These are phyloP conservation scores for Eimeria maxima DNA, from an alignment of 169 alveolate genomes.

Conservation along the genomic window DNA sequence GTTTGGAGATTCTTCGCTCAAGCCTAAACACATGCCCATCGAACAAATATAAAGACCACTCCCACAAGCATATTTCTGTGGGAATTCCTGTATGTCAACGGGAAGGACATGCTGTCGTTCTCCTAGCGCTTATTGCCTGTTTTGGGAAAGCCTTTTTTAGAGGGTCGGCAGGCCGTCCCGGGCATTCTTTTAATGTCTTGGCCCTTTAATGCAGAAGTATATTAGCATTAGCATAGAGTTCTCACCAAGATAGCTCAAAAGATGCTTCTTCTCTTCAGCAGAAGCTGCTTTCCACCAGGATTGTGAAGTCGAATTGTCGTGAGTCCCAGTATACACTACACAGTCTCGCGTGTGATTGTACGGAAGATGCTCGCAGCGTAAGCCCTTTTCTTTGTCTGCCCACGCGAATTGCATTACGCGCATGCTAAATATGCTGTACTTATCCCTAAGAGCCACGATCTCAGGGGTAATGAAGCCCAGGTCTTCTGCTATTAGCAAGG, in stretches of 20 bases:
- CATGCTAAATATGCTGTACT: constrained; percentile 81
- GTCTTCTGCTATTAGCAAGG: constrained; percentile 79
- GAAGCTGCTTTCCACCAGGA: constrained; percentile 80
- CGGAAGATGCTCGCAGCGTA: constrained; percentile 82
- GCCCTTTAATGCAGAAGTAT: not conserved
- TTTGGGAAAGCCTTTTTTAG: too few species aligned
- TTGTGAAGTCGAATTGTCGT: constrained; percentile 78
- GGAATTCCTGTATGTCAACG: too few species aligned
- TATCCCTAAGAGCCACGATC: constrained; percentile 78
- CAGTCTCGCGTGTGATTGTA: constrained; percentile 80
- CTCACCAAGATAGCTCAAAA: constrained; percentile 69
- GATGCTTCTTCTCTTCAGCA: constrained; percentile 70
- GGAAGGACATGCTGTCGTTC: too few species aligned
- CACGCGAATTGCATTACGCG: constrained; percentile 84
- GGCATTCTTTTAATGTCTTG: not conserved
- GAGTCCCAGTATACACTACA: constrained; percentile 81
- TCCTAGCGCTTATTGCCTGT: too few species aligned
- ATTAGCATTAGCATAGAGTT: not conserved
- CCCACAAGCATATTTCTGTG: not conserved
- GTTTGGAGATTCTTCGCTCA: constrained; percentile 52
- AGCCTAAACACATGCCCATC: constrained; percentile 28
- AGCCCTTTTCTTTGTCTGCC: constrained; percentile 80
- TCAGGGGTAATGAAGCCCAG: constrained; percentile 81
- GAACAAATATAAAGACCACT: not conserved
- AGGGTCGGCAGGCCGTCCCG: not conserved